Conservation (phyloP, 2,329 filamentous ascomycete species). For the Karstenula rhodostoma region DNA sequence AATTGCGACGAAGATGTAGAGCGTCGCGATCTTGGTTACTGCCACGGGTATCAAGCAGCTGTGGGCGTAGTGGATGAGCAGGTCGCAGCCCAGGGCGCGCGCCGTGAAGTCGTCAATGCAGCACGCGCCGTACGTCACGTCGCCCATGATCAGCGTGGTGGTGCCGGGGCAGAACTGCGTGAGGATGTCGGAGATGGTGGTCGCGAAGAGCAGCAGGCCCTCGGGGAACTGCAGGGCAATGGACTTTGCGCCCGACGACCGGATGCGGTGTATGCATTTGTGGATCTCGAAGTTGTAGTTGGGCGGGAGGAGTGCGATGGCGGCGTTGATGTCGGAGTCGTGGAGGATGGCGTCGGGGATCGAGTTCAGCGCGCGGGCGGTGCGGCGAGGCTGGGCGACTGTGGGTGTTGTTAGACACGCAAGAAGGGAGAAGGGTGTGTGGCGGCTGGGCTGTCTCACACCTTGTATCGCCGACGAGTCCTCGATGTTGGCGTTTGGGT, state of each 20-base stretch:
- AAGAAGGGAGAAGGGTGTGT: too few relatives aligned
- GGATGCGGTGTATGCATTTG: slow-evolving; percentile 96
- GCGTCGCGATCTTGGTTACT: slow-evolving; percentile 93
- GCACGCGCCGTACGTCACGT: slow-evolving; percentile 97
- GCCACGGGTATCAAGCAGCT: slow-evolving; percentile 96
- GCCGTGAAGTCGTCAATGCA: slow-evolving; percentile 99
- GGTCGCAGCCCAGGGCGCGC: slow-evolving; percentile 88
- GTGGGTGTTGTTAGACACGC: slow-evolving; percentile 19
- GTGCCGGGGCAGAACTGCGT: slow-evolving; percentile 91
- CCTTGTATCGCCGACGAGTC: slow-evolving; percentile 74
- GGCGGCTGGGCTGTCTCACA: slow-evolving; percentile 50
- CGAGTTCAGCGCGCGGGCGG: slow-evolving; percentile 85
- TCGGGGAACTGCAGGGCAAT: slow-evolving; percentile 98
- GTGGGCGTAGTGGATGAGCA: slow-evolving; percentile 96
- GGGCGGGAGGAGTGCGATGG: slow-evolving; percentile 84
- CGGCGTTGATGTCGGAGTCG: slow-evolving; percentile 84
- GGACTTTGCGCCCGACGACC: slow-evolving; percentile 77
- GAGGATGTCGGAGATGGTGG: slow-evolving; percentile 95
- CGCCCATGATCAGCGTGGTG: slow-evolving; percentile 97
- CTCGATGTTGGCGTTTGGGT: slow-evolving; percentile 59
- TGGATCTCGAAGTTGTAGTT: slow-evolving; percentile 99
- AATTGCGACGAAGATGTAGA: slow-evolving; percentile 99
- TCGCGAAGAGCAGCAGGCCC: slow-evolving; percentile 92
- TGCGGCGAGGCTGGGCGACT: slow-evolving; percentile 77
- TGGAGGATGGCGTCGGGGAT: slow-evolving; percentile 87